Evolutionary conservation across 768 basidiomycete genomes (phyloP), one percentile per base, ranked within the genome.

Genomic region (Pulveroboletus frians): DNA sequence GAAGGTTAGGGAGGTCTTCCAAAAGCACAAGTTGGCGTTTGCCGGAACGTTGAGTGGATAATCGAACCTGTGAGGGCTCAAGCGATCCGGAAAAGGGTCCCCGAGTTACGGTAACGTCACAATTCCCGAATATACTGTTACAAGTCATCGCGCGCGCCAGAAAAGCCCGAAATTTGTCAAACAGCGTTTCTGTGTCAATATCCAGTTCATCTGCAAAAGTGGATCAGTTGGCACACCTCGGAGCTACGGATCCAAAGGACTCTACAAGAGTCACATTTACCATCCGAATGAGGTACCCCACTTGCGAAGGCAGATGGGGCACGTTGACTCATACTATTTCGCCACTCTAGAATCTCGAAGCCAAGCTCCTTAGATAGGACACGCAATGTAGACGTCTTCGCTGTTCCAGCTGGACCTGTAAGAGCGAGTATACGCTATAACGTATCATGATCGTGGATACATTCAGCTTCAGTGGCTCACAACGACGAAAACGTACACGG

Each of bases 1-100:
- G 71, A 47, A 97, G 80, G 62, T 98, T 97, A 0, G 95, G 96
- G 1, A 99, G 76, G 49, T 94, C 88, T 68, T 94, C 91, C 8
- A 96, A 72, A 4, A 97, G 80, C 45, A 97, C 76, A 6, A 94
- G 61, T 30, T 83, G 81, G 0, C 75, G 77, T 54, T 69, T 70
- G 43, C 51, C 46, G 26, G 48, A 42, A 48, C 29, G 43, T 17
- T 38, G 51, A 2, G 39, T 13, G 9, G 48, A 36, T 17, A 49
- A 15, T 32, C 23, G 50, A 20, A 38, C 13, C 23, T 47, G 49
- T 11, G 49, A 58, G 5, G 30, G 29, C 27, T 50, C 48, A 31
- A 42, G 43, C 17, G 49, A 43, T 4, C 20, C 39, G 9, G 49
- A 43, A 40, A 14, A 50, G 48, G 31, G 49, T 20, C 41, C 45